Evolutionary conservation across 2,329 filamentous ascomycete species (phyloP), one percentile per base, ranked within the genome.

Genomic region (Phoma herbarum): DNA sequence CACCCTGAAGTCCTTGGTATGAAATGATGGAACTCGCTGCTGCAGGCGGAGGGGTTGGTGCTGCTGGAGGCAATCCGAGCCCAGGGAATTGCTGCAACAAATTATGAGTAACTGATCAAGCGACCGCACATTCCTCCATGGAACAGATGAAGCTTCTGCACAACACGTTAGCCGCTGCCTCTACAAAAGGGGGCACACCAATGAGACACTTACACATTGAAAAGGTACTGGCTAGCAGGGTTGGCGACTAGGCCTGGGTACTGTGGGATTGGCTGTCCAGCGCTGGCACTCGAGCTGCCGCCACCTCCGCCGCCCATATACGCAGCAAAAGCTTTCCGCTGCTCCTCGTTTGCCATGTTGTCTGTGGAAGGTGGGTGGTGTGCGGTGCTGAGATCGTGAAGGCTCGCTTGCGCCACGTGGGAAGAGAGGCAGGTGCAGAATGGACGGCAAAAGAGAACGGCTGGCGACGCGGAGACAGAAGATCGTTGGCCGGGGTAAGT

Each of bases 291-390:
- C 51, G 56, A 59, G 29, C 42, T 44, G 25, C 35, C 33, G 18
- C 58, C 44, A 26, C 62, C 35, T n/a, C 58, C 44, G 29, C 62
- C 62, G 59, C 70, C 65, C 72, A 75, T 73, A 52, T 72, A 74
- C 48, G 68, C 65, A 35, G 65, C 64, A 57, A 73, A 75, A 7
- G 71, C 72, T 48, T 63, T 67, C 51, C 65, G 59, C 50, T 73
- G 69, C 59, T 74, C 72, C 41, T 72, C 71, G 52, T 68, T 69
- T 26, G 67, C 67, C 71, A 73, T 72, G 43, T 42, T 64, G 58
- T 39, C 54, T 48, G 59, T 41, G 65, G 69, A 57, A 61, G 47
- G 64, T 63, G 45, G 51, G 50, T 20, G 41, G 59, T 60, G 55
- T 35, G 62, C 12, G 41, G 45, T 26, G 33, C 11, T 23, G 29